Percentiles rank a stretch among this genome's conserved stretches.
Conservation (phyloP, 2,329 filamentous ascomycete species). For the Pyrenochaeta sp. region DNA sequence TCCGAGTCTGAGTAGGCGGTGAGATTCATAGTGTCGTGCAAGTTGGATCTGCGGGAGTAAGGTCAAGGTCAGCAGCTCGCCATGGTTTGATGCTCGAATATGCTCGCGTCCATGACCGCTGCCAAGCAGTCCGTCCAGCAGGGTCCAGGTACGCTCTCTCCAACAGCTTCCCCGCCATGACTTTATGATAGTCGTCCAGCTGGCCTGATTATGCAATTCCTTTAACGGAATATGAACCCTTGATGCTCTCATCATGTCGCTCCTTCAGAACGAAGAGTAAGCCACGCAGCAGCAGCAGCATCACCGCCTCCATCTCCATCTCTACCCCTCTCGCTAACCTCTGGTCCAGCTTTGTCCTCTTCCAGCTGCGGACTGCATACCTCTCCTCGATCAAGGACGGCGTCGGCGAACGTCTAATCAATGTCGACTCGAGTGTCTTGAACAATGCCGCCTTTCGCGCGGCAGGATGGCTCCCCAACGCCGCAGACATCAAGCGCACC, state of each 20-base stretch:
- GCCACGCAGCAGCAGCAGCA: slow-evolving; percentile 21
- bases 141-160: slow-evolving; percentile 21
- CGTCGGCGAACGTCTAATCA: slow-evolving; percentile 84
- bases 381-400: slow-evolving; percentile 82
- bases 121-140: slow-evolving; percentile 20
- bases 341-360: slow-evolving; percentile 77
- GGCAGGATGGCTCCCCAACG: slow-evolving; percentile 79
- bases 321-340: slow-evolving; percentile 24
- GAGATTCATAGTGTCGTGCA: slow-evolving; percentile 68
- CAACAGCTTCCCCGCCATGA: slow-evolving; percentile 9
- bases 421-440: slow-evolving; percentile 78
- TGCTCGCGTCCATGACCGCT: slow-evolving; percentile 21
- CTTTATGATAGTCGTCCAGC: slow-evolving; percentile 35
- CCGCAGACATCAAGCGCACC: slow-evolving; percentile 79
- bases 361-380: slow-evolving; percentile 82
- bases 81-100: slow-evolving; percentile 21
- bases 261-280: slow-evolving; percentile 57
- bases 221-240: slow-evolving; percentile 24
- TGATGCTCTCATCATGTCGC: slow-evolving; percentile 47
- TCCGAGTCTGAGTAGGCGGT: slow-evolving; percentile 85
- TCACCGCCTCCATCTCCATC: slow-evolving; percentile 2
- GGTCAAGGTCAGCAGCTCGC: slow-evolving; percentile 12
- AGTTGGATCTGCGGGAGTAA: slow-evolving; percentile 1
- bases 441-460: slow-evolving; percentile 84
- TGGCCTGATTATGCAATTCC: slow-evolving; percentile 37